phyloP scores from a whole-genome alignment of 441 rosid species.

The Populus trichocarpa region DNA sequence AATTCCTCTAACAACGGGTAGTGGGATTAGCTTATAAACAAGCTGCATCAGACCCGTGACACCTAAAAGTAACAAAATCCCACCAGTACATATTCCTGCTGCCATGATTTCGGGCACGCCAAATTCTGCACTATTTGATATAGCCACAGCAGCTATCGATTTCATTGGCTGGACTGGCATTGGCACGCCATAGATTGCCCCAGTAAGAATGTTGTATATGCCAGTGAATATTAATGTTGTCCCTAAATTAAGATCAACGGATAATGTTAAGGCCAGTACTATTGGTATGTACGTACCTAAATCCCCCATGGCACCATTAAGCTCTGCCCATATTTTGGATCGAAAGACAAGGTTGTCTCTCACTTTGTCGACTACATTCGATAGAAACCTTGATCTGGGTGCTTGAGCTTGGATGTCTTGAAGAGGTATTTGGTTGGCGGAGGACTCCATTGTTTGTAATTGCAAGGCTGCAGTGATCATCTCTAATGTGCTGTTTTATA shows the following conservation, averaged over 20 bases:
- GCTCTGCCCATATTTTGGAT: slow-evolving; percentile 48
- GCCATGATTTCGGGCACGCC: slow-evolving; percentile 43
- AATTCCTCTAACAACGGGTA: slow-evolving; percentile 75
- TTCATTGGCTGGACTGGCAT: slow-evolving; percentile 90
- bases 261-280: slow-evolving; percentile 63
- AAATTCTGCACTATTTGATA: slow-evolving; percentile 26
- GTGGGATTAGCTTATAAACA: slow-evolving; percentile 54
- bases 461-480: neutral
- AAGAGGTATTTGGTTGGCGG: slow-evolving; percentile 2
- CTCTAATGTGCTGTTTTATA: neutral
- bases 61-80: slow-evolving; percentile 50
- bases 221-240: slow-evolving; percentile 67
- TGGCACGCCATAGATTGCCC: slow-evolving; percentile 59
- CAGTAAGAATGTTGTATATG: slow-evolving; percentile 52
- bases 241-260: slow-evolving; percentile 66
- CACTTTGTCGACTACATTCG: slow-evolving; percentile 28
- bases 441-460: slow-evolving; percentile 2
- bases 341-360: slow-evolving; percentile 39
- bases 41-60: slow-evolving; percentile 65
- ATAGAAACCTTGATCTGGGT: neutral
- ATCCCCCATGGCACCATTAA: slow-evolving; percentile 84
- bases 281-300: slow-evolving; percentile 76
- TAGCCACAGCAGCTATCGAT: slow-evolving; percentile 59
- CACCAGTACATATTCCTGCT: slow-evolving; percentile 62
- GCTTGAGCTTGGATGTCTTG: neutral